Conservation (phyloP, 305 asterid species). For the Fraxinus paxiana region DNA sequence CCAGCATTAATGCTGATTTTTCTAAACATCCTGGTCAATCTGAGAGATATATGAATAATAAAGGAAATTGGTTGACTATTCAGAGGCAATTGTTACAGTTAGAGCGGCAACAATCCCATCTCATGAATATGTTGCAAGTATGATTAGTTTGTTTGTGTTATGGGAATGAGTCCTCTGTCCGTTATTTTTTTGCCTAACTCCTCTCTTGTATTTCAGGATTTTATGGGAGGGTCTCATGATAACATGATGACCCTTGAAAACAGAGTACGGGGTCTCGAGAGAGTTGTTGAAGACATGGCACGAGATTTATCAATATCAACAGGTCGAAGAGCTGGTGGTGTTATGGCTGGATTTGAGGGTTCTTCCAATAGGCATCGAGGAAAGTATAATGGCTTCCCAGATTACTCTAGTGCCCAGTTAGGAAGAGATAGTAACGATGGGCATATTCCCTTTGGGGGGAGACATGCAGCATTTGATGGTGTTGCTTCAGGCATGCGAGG, state of each 20-base stretch:
- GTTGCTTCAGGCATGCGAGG: slow-evolving; percentile 56
- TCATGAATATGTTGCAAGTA: slow-evolving; percentile 96
- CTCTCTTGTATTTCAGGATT: slow-evolving; percentile 54
- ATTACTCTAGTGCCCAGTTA: slow-evolving; percentile 63
- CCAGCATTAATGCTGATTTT: slow-evolving; percentile 41
- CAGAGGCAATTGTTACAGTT: slow-evolving; percentile 85
- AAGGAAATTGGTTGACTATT: slow-evolving; percentile 90
- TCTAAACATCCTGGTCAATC: slow-evolving; percentile 57
- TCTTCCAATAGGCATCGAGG: slow-evolving; percentile 58
- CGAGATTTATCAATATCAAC: slow-evolving; percentile 76
- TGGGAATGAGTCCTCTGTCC: slow-evolving; percentile 15
- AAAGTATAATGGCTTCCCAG: slow-evolving; percentile 80
- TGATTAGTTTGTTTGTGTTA: slow-evolving; percentile 15
- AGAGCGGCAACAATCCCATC: slow-evolving; percentile 93
- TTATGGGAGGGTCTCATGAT: slow-evolving; percentile 97
- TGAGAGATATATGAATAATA: slow-evolving; percentile 62
- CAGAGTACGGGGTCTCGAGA: slow-evolving; percentile 93
- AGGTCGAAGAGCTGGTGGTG: slow-evolving; percentile 59
- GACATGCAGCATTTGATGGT: slow-evolving; percentile 58
- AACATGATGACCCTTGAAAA: slow-evolving; percentile 96
- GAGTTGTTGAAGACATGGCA: slow-evolving; percentile 97
- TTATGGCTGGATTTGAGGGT: slow-evolving; percentile 60
- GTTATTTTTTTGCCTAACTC: slow-evolving; percentile 23
- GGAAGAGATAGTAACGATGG: slow-evolving; percentile 61
- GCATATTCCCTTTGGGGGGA: slow-evolving; percentile 61